phyloP scores from a whole-genome alignment of 75 land plant genomes.

The Isoetes taiwanensis region DNA sequence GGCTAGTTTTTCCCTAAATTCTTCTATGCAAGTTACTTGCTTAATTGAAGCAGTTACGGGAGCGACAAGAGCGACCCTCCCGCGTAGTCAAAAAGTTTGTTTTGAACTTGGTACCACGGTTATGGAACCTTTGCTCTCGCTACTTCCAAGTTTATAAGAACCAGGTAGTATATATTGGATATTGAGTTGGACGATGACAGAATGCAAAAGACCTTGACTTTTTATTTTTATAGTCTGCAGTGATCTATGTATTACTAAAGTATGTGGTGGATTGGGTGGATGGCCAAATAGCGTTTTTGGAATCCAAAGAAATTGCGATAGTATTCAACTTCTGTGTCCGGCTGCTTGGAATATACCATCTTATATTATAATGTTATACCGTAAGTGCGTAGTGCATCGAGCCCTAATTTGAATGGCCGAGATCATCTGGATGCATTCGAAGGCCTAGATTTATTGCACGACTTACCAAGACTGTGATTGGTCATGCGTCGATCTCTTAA shows the following conservation, averaged over 20 bases:
- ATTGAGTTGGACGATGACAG: neutral
- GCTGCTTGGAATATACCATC: constrained; percentile 74
- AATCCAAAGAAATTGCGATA: constrained; percentile 59
- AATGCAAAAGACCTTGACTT: neutral
- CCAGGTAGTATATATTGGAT: constrained; percentile 39
- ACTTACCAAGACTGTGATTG: too few relatives aligned
- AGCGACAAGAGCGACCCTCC: constrained; percentile 72
- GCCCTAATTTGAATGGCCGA: too few relatives aligned
- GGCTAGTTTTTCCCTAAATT: neutral
- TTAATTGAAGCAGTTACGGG: constrained; percentile 78
- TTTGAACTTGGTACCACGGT: constrained; percentile 74
- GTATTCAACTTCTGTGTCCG: constrained; percentile 69
- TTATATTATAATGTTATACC: too few relatives aligned
- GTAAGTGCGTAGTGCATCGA: too few relatives aligned
- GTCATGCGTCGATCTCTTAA: too few relatives aligned
- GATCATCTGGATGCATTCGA: too few relatives aligned
- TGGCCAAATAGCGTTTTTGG: constrained; percentile 74
- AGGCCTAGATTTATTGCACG: too few relatives aligned
- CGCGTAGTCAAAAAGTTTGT: constrained; percentile 69
- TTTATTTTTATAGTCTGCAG: constrained; percentile 49
- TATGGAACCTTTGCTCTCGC: constrained; percentile 57
- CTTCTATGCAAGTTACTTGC: constrained; percentile 55
- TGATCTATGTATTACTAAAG: constrained; percentile 80
- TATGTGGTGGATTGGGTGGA: constrained; percentile 92
- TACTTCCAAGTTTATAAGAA: constrained; percentile 69